Percentiles rank a stretch among this genome's conserved stretches.
These are phyloP conservation scores for Cyclotella baltica DNA, from an alignment of 108 stramenopile genomes.

Conservation along the genomic window DNA sequence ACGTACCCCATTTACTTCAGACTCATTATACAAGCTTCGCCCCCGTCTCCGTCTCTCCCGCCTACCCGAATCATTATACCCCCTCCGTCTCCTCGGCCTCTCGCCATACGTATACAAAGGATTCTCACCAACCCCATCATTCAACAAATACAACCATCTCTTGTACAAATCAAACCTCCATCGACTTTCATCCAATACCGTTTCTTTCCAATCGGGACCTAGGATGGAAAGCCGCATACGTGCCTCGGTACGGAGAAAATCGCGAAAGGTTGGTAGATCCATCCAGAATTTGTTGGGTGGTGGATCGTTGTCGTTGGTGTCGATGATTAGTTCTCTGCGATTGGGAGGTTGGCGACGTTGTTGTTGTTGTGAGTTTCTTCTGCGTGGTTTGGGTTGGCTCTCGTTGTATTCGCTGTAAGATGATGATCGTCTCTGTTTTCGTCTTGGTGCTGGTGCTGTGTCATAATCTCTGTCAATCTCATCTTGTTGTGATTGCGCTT, in stretches of 20 bases:
- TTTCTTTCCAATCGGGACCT: conserved; percentile 72
- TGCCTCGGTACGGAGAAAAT: conserved; percentile 72
- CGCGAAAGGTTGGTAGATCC: conserved; percentile 79
- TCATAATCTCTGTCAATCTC: background rate
- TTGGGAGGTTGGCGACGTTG: conserved; percentile 10
- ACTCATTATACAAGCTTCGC: no score
- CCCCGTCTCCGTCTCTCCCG: background rate
- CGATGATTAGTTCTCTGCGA: conserved; percentile 51
- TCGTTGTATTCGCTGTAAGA: background rate
- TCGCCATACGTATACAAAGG: conserved; percentile 42
- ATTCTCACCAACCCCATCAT: conserved; percentile 76
- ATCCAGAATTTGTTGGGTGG: conserved; percentile 71
- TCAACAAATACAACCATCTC: conserved; percentile 71
- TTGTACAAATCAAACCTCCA: conserved; percentile 87
- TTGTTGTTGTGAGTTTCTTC: conserved; percentile 9
- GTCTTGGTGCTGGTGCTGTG: background rate
- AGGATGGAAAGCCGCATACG: conserved; percentile 69
- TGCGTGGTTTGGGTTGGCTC: no score
- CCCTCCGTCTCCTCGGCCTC: conserved; percentile 3
- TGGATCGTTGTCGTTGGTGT: conserved; percentile 42
- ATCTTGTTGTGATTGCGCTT: background rate
- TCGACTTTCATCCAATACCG: conserved; percentile 78
- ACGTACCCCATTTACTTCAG: background rate
- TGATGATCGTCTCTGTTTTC: background rate
- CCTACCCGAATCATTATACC: no score